Evolutionary conservation across 1,139 yeast species (phyloP).

Genomic region (Scheffersomyces cryptocercus): DNA sequence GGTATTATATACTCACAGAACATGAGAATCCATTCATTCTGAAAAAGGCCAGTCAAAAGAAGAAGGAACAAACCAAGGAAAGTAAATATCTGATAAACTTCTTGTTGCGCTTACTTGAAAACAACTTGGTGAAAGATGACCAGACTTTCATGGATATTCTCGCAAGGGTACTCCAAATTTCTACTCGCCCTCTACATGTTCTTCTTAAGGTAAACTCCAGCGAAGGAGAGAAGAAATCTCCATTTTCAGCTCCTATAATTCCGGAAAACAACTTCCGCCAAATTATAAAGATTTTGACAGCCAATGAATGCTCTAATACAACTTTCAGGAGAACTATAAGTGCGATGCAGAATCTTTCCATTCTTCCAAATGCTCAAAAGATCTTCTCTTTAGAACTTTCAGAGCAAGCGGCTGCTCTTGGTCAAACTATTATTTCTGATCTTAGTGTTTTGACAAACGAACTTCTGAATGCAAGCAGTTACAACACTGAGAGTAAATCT

Average conservation of each 20-base stretch:
- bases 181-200: conserved; percentile 69
- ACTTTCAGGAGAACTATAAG: conserved; percentile 85
- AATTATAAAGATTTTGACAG: conserved; percentile 69
- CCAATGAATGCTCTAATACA: conserved; percentile 83
- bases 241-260: conserved; percentile 60
- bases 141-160: conserved; percentile 74
- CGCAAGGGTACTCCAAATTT: conserved; percentile 72
- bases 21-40: conserved; percentile 64
- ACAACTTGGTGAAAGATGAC: conserved; percentile 66
- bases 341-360: conserved; percentile 77
- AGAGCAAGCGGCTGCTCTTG: conserved; percentile 61
- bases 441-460: conserved; percentile 52
- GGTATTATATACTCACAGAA: conserved; percentile 78
- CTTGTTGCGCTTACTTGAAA: conserved; percentile 62
- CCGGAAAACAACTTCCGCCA: conserved; percentile 64
- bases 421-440: conserved; percentile 59
- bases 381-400: conserved; percentile 73
- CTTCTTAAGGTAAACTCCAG: conserved; percentile 33
- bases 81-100: conserved; percentile 73
- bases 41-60: conserved; percentile 44
- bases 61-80: conserved; percentile 42
- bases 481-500: conserved; percentile 53
- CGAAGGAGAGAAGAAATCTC: conserved; percentile 23
- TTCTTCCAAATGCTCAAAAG: conserved; percentile 60
- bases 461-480: conserved; percentile 39